Evolutionary conservation across 129 eudicot species (phyloP), one percentile per base, ranked within the genome.

Genomic region (Logfia minima): DNA sequence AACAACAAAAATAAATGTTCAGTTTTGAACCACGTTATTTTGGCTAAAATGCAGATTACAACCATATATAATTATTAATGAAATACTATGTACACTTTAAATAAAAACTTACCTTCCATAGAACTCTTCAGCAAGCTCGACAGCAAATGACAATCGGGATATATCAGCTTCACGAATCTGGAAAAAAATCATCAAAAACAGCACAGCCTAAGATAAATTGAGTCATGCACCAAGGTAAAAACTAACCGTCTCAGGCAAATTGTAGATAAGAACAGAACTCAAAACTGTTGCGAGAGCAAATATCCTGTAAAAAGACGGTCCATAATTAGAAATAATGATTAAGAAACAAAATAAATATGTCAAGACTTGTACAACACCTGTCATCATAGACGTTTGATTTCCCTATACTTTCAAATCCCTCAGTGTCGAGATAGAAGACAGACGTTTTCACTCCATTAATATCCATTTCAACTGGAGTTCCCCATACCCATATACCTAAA

Each of bases 71-170:
- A 76, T 60, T 43, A 29, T 8, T 35, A 13, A 34, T 32, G 8
- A 72, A 70, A 41, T 9, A 41, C 48, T 41, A 9, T 9, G 0
- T 68, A 48, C 68, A 70, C 43, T 62, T 61, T 16, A 45, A 14
- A 4, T 9, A 2, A 31, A 75, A 59, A 80, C 85, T 62, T 18
- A 91, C 99, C 99, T 95, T 80, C 99, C 97, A 84, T 95, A 95
- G 61, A 95, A 95, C 81, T 95, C 97, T 86, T 95, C 99, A 70
- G 99, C 99, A 85, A 95, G 97, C 87, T 95, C 99, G 84, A 95
- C 96, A 2, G 99, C 99, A 84, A 95, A 95, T 45, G 99, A 95
- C 45, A 95, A 83, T 22, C 97, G 87, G 1, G 97, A 89, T 84
- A 95, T 91, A 81, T 95, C 99, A 75, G 99, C 99, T 86, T 95